Evolutionary conservation across 805 yeast species (phyloP).

Genomic region (Cyberlindnera misumaiensis): DNA sequence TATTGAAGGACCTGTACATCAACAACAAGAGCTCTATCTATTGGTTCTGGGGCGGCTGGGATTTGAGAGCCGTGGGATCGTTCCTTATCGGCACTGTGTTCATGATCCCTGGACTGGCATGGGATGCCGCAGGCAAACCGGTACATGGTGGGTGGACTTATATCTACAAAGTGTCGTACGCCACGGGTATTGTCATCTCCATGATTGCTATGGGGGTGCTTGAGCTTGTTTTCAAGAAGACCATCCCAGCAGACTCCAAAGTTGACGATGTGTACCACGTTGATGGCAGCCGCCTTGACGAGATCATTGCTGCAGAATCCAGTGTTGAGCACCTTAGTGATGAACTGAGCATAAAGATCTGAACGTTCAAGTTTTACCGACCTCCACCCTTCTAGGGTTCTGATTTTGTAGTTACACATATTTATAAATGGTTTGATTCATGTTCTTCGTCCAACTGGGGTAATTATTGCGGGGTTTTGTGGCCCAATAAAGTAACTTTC

Average conservation of each 20-base stretch:
- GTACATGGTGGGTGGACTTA: constrained; percentile 14
- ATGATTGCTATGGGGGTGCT: constrained; percentile 1
- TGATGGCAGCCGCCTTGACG: constrained; percentile 9
- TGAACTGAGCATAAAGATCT: not conserved
- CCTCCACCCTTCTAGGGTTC: no score
- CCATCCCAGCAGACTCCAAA: constrained; percentile 9
- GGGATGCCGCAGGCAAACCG: constrained; percentile 4
- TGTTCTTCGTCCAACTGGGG: not conserved
- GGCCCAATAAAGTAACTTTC: no score
- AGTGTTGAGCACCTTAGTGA: not conserved
- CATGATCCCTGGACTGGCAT: constrained; percentile 22
- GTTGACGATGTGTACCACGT: constrained; percentile 16
- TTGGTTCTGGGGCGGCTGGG: constrained; percentile 19
- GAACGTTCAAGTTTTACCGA: no score
- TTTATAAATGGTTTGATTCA: no score
- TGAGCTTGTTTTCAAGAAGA: constrained; percentile 10
- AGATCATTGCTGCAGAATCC: not conserved
- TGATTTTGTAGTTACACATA: no score
- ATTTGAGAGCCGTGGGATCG: constrained; percentile 23
- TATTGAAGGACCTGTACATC: constrained; percentile 16
- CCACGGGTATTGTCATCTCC: constrained; percentile 15
- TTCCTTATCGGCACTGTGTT: constrained; percentile 17
- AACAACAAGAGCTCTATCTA: constrained; percentile 11
- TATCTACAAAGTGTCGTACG: constrained; percentile 15
- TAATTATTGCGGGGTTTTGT: no score